Evolutionary conservation across 305 asterid genomes (phyloP).

Genomic region (Withania somnifera): DNA sequence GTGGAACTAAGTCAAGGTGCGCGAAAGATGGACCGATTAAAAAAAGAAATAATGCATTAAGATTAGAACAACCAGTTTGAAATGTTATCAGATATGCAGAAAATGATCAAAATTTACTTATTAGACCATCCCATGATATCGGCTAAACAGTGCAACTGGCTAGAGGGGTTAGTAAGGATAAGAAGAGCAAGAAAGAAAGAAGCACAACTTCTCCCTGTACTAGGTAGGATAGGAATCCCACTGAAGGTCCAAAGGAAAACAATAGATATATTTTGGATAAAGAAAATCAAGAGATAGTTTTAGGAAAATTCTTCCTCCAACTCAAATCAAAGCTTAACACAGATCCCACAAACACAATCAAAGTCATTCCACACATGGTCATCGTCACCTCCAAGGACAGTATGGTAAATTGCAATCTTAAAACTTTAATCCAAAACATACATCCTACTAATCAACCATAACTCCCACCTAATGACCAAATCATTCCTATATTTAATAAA

Average conservation of each 20-base stretch:
- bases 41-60: neutral
- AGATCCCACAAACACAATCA: neutral
- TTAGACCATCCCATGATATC: no score
- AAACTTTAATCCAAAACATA: neutral
- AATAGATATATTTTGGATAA: neutral
- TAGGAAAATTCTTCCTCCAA: neutral
- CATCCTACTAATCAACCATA: neutral
- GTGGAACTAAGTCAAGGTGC: no score
- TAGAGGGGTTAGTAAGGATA: no score
- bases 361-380: neutral
- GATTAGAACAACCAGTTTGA: neutral
- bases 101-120: no score
- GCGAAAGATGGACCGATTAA: no score
- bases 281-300: neutral
- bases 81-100: neutral
- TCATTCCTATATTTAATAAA: neutral
- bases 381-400: neutral
- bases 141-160: no score
- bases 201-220: neutral
- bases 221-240: neutral
- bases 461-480: neutral
- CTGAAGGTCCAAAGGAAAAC: neutral
- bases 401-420: neutral
- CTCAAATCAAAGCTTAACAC: neutral
- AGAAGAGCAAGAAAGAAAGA: neutral